phyloP scores from a whole-genome alignment of 257 asterid genomes.

The Solanum arcanum region DNA sequence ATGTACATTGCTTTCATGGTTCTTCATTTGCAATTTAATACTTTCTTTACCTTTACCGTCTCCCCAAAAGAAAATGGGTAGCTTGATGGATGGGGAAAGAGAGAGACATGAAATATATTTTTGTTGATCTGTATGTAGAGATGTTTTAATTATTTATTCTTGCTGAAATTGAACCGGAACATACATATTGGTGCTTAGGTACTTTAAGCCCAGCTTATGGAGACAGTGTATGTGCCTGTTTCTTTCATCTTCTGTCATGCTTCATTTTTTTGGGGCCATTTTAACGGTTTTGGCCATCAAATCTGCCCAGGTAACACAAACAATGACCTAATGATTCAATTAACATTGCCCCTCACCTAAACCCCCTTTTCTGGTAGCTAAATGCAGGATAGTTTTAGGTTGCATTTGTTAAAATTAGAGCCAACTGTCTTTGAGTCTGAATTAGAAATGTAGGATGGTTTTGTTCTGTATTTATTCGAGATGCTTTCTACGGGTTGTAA shows the following conservation, averaged over 20 bases:
- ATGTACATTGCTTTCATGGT: neutral
- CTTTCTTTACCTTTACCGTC: neutral
- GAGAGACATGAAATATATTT: neutral
- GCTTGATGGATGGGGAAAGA: neutral
- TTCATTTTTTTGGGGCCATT: neutral
- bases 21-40: neutral
- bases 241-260: neutral
- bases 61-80: neutral
- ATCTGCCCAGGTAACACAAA: constrained; percentile 55
- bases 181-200: neutral
- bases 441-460: neutral
- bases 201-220: neutral
- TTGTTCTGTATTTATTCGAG: neutral
- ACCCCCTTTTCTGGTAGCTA: neutral
- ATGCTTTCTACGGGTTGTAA: neutral
- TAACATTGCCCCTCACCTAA: neutral
- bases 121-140: neutral
- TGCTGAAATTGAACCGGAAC: neutral
- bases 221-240: neutral
- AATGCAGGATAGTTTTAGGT: neutral
- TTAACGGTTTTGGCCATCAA: constrained; percentile 28
- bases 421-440: neutral
- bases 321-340: neutral
- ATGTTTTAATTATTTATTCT: neutral
- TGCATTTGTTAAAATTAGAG: neutral